phyloP scores from a whole-genome alignment of 2,329 filamentous ascomycete genomes.

The Alternaria infectoria region DNA sequence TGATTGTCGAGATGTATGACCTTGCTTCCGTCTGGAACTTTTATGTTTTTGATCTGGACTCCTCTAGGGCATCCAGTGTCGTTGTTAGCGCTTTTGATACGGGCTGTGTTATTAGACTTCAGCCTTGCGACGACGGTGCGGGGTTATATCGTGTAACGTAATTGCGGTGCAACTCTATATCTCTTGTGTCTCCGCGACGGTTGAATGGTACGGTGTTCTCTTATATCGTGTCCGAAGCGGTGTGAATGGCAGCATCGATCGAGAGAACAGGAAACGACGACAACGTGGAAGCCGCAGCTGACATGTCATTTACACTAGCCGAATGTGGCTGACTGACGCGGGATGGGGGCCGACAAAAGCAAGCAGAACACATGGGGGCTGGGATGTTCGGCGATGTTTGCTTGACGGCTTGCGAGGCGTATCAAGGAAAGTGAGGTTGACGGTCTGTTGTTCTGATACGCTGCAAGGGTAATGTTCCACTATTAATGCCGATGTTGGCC shows the following conservation, averaged over 20 bases:
- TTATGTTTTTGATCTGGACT: background rate
- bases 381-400: conserved; percentile 10
- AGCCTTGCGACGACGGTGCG: conserved; percentile 1
- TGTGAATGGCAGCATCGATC: background rate
- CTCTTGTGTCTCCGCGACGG: background rate
- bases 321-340: conserved; percentile 3
- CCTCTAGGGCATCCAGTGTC: background rate
- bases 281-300: conserved; percentile 9
- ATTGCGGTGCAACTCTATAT: background rate
- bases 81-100: background rate
- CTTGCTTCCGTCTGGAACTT: background rate
- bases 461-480: conserved; percentile 6
- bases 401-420: conserved; percentile 3
- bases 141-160: conserved; percentile 6
- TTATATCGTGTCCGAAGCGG: background rate
- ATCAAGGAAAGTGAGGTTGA: conserved; percentile 9
- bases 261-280: background rate
- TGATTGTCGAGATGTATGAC: background rate
- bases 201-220: background rate
- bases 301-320: conserved; percentile 12
- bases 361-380: conserved; percentile 2
- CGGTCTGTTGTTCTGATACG: conserved; percentile 6
- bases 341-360: conserved; percentile 14
- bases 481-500: conserved; percentile 4
- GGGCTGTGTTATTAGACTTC: conserved; percentile 4